A percentile compares a stretch with the other conserved stretches of the same genome.
Evolutionary conservation across 2,329 filamentous ascomycete genomes (phyloP).

Genomic region (Cladosporium sp.): DNA sequence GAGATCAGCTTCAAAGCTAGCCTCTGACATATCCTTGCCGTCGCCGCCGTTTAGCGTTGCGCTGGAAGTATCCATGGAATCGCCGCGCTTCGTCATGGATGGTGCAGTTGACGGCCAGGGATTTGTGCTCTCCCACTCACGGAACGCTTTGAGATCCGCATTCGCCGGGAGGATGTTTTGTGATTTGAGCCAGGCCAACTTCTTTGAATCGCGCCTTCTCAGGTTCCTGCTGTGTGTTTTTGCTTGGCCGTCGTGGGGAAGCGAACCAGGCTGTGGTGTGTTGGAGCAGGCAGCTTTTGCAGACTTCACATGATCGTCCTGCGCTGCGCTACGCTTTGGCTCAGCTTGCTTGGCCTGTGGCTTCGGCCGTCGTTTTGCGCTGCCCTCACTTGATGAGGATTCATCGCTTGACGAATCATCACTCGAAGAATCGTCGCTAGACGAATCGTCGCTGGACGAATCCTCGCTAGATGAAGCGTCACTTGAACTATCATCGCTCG

Average conservation of each 20-base stretch:
- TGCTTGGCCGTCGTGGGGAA: constrained; percentile 38
- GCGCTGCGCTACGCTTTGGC: too few relatives aligned
- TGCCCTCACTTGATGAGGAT: constrained; percentile 15
- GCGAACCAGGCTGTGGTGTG: neutral
- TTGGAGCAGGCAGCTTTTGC: too few relatives aligned
- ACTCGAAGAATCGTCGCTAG: constrained; percentile 10
- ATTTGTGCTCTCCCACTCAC: constrained; percentile 19
- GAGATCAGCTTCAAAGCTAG: neutral
- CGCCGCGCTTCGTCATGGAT: neutral
- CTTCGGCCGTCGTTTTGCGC: constrained; percentile 1
- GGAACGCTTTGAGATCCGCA: constrained; percentile 49
- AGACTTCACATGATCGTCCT: too few relatives aligned
- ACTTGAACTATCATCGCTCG: constrained; percentile 1
- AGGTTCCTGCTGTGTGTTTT: constrained; percentile 53
- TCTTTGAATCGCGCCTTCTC: constrained; percentile 47
- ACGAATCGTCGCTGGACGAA: neutral
- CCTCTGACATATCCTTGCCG: constrained; percentile 14
- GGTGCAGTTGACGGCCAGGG: constrained; percentile 23
- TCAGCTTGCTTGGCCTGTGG: too few relatives aligned
- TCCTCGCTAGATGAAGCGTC: neutral
- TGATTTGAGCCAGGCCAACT: constrained; percentile 49
- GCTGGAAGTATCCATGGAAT: constrained; percentile 1
- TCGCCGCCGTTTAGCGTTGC: constrained; percentile 7
- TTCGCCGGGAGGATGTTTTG: constrained; percentile 42
- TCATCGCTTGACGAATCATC: constrained; percentile 11